Evolutionary conservation across 2,329 filamentous ascomycete species (phyloP).

Genomic region (Curvularia eragrostidis): DNA sequence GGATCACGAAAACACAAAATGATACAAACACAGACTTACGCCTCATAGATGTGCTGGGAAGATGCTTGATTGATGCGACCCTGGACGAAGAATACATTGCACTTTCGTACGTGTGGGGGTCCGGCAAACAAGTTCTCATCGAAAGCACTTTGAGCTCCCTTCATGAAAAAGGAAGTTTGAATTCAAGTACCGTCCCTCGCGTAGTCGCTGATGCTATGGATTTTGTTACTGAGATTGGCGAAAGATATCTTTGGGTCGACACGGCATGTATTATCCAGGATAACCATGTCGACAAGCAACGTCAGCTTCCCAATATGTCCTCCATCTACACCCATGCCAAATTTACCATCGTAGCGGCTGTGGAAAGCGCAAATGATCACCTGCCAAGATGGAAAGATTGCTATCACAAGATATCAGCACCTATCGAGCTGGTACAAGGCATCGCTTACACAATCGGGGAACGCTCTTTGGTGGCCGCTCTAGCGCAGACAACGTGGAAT

Average conservation of each 20-base stretch:
- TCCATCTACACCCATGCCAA: not conserved
- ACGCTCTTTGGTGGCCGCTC: not conserved
- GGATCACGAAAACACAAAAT: not conserved
- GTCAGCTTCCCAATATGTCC: not conserved
- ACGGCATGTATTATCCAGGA: not conserved
- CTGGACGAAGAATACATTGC: not conserved
- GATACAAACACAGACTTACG: not conserved
- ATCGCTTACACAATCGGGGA: not conserved
- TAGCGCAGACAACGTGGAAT: not conserved
- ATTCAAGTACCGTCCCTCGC: not conserved
- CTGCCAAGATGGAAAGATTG: not conserved
- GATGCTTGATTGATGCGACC: not conserved
- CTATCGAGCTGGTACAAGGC: not conserved
- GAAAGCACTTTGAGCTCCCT: not conserved
- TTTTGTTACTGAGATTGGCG: not conserved
- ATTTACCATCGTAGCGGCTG: not conserved
- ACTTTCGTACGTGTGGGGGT: not conserved
- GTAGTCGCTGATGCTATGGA: not conserved
- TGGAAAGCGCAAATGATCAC: not conserved
- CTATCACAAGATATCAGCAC: not conserved
- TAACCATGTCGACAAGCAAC: not conserved
- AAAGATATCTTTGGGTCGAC: not conserved
- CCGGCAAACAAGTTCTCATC: not conserved
- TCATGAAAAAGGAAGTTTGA: not conserved
- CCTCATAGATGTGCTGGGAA: not conserved